A percentile compares a stretch with the other conserved stretches of the same genome.
Evolutionary conservation across 768 basidiomycete species (phyloP).

Genomic region (Leccinum incarnatum): DNA sequence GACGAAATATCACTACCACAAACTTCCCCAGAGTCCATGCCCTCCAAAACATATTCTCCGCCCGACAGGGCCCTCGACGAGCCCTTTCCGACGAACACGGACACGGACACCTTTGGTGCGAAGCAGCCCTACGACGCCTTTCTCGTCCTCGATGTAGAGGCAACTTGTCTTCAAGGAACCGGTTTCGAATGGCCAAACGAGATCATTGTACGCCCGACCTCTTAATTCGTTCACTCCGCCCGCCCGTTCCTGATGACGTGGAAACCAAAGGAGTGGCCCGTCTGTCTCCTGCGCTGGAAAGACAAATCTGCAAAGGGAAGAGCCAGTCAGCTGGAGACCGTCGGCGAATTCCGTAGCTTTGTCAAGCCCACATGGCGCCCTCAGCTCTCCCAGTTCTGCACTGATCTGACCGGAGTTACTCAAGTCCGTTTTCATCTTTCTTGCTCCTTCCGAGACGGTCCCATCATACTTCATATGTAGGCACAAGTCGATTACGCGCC

Average conservation of each 20-base stretch:
- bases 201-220: slow-evolving; percentile 70
- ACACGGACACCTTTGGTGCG: slow-evolving; percentile 16
- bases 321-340: slow-evolving; percentile 59
- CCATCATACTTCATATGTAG: slow-evolving; percentile 39
- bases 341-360: slow-evolving; percentile 84
- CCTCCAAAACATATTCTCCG: slow-evolving; percentile 15
- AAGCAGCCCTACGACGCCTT: slow-evolving; percentile 70
- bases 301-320: slow-evolving; percentile 50
- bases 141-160: slow-evolving; percentile 88
- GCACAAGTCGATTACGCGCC: slow-evolving; percentile 79
- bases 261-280: slow-evolving; percentile 79
- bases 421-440: slow-evolving; percentile 58
- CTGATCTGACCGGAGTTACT: slow-evolving; percentile 82
- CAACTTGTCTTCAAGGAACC: slow-evolving; percentile 68
- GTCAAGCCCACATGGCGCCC: slow-evolving; percentile 89
- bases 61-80: slow-evolving; percentile 7
- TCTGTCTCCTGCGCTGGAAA: slow-evolving; percentile 83
- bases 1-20: neutral
- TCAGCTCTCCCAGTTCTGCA: slow-evolving; percentile 79
- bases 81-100: neutral
- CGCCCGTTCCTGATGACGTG: slow-evolving; percentile 6
- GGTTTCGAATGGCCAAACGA: slow-evolving; percentile 87
- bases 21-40: slow-evolving; percentile 11
- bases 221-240: slow-evolving; percentile 5
- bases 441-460: neutral